A percentile compares a stretch with the other conserved stretches of the same genome.
These are phyloP conservation scores for Kodamaea derodonti DNA, from an alignment of 1,139 yeast species.

Conservation along the genomic window DNA sequence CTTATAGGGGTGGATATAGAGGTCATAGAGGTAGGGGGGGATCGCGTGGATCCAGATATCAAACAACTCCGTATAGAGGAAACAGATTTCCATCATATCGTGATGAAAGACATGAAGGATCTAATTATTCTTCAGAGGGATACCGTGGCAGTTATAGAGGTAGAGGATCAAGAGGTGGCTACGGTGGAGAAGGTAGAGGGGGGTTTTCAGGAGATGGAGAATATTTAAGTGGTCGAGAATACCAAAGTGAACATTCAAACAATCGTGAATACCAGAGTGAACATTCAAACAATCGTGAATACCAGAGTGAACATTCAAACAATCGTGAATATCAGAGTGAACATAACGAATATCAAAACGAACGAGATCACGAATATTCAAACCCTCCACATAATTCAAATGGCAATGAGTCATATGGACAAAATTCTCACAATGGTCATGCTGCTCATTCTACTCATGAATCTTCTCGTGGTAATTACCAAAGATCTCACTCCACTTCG, in stretches of 20 bases:
- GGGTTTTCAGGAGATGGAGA: slow-evolving; percentile 1
- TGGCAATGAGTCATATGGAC: not conserved
- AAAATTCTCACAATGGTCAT: not conserved
- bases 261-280: slow-evolving; percentile 3
- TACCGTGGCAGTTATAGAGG: slow-evolving; percentile 12
- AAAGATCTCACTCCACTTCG: not conserved
- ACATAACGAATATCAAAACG: not conserved
- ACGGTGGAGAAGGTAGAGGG: slow-evolving; percentile 1
- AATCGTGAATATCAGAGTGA: not conserved
- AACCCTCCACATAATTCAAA: not conserved
- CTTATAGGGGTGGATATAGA: slow-evolving; percentile 8
- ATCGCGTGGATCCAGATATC: not conserved
- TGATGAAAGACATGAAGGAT: not conserved
- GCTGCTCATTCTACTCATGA: not conserved
- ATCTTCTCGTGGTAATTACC: not conserved
- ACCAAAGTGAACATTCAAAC: not conserved
- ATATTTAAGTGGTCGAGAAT: not conserved
- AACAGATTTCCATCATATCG: not conserved
- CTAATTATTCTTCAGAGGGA: slow-evolving; percentile 6
- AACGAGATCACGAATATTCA: not conserved
- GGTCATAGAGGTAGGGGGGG: slow-evolving; percentile 8
- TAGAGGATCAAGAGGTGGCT: slow-evolving; percentile 6
- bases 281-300: slow-evolving; percentile 2
- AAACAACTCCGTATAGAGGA: not conserved
- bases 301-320: not conserved